A percentile compares a stretch with the other conserved stretches of the same genome.
Conservation (phyloP, 257 asterid genomes). For the Rhazya stricta region DNA sequence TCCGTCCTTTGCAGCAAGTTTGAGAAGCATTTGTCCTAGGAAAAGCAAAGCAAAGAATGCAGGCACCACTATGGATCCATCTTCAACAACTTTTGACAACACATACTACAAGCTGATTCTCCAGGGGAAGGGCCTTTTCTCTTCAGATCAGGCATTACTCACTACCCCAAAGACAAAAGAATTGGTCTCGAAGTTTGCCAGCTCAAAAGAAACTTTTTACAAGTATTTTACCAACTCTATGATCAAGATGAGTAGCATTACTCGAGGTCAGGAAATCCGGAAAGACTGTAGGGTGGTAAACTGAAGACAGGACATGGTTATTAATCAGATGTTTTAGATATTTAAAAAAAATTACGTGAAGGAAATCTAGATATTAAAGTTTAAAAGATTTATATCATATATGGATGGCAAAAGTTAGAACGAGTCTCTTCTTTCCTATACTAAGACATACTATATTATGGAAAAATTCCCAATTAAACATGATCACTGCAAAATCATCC, state of each 20-base stretch:
- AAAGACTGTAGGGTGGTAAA: conserved; percentile 70
- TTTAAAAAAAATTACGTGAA: not conserved
- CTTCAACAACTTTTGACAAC: conserved; percentile 67
- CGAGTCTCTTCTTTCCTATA: not conserved
- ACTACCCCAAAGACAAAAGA: conserved; percentile 39
- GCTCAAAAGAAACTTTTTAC: conserved; percentile 54
- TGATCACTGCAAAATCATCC: not conserved
- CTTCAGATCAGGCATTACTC: conserved; percentile 70
- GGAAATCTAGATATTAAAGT: not conserved
- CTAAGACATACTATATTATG: not conserved
- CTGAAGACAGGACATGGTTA: conserved; percentile 12
- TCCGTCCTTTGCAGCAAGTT: conserved; percentile 51
- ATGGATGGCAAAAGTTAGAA: not conserved
- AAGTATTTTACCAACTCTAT: conserved; percentile 60
- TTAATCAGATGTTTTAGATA: not conserved
- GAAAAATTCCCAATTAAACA: not conserved
- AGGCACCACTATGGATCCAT: conserved; percentile 64
- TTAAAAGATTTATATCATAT: not conserved
- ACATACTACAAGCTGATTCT: conserved; percentile 56
- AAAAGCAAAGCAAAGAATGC: conserved; percentile 48
- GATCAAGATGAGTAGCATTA: conserved; percentile 86
- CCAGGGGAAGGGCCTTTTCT: conserved; percentile 47
- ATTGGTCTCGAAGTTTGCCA: conserved; percentile 56
- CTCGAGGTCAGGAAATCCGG: conserved; percentile 76
- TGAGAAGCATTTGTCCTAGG: conserved; percentile 49